Evolutionary conservation across 1,284 basidiomycete species (phyloP), one percentile per base, ranked within the genome.

Genomic region (Ganoderma multipileum): DNA sequence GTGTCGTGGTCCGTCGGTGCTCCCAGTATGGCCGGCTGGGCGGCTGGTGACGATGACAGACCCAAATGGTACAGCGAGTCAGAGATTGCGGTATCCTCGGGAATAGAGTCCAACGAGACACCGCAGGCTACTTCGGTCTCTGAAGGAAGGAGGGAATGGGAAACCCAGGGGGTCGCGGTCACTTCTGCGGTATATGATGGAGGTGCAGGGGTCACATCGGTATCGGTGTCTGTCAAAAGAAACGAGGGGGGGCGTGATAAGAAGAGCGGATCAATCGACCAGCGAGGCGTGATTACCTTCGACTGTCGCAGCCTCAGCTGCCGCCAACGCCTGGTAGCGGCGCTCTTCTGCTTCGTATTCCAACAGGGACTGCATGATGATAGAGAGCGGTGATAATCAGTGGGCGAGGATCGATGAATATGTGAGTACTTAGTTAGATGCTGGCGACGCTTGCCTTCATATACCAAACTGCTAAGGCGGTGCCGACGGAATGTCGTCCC

Each of bases 271-370:
- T 20, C 16, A 30, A 30, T 18, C 28, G 28, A 16, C 14, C 1
- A 50, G 47, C 0, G 11, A 26, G 47, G 26, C n/a, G n/a, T n/a
- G 11, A 12, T 55, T 55, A 30, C 52, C 52, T 30, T 55, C 52
- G 18, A 18, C 30, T 20, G 2, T 14, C 26, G 16, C 4, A 20
- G 6, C 55, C n/a, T 38, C 20, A 12, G 33, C 33, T 58, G 5
- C 9, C 5, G 33, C 9, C 33, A 58, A 12, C 3, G 9, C 12
- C 33, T 38, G 55, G 20, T 58, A 58, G 30, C 55, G 55, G 33
- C 33, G 55, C 33, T 58, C 55, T 38, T 23, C 55, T 12, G 55
- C 55, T 58, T 58, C 55, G 33, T 38, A 58, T 38, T 58, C 55
- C 9, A 14, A 12, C 7, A 38, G n/a, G 14, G 55, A n/a, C 55